Conservation (phyloP, 306 rosid genomes). For the Casuarina equisetifolia region DNA sequence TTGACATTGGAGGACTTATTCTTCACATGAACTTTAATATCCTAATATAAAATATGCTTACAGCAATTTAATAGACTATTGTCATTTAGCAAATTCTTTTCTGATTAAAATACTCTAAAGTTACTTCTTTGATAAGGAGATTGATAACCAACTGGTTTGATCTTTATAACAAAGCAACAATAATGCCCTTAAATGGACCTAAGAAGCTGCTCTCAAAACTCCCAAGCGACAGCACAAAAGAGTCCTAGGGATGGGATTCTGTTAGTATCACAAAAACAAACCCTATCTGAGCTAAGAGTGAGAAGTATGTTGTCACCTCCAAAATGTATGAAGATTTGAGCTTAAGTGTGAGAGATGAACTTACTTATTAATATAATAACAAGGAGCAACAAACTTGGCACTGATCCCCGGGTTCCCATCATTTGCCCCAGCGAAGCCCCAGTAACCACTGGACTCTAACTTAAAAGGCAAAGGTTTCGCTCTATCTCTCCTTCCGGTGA, state of each 20-base stretch:
- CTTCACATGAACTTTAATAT: too few relatives aligned
- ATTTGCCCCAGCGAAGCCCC: constrained; percentile 96
- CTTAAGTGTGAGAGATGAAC: constrained; percentile 19
- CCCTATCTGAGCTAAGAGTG: not conserved
- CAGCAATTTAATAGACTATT: too few relatives aligned
- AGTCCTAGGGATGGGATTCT: not conserved
- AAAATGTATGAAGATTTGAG: constrained; percentile 10
- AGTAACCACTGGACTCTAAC: constrained; percentile 64
- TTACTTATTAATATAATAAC: constrained; percentile 83
- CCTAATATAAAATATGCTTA: too few relatives aligned
- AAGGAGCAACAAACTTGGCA: constrained; percentile 87
- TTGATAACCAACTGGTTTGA: too few relatives aligned
- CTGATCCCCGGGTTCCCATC: constrained; percentile 89
- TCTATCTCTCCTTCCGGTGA: constrained; percentile 96
- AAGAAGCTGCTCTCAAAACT: constrained; percentile 11
- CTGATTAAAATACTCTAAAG: too few relatives aligned
- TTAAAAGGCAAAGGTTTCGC: constrained; percentile 93
- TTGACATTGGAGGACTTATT: too few relatives aligned
- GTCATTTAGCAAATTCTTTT: too few relatives aligned
- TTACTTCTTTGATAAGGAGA: too few relatives aligned
- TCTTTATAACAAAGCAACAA: too few relatives aligned
- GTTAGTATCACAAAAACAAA: not conserved
- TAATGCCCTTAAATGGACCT: not conserved
- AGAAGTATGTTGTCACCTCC: not conserved
- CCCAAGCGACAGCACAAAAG: not conserved